Conservation (phyloP, 2,329 filamentous ascomycete species). For the Periconia sp. region DNA sequence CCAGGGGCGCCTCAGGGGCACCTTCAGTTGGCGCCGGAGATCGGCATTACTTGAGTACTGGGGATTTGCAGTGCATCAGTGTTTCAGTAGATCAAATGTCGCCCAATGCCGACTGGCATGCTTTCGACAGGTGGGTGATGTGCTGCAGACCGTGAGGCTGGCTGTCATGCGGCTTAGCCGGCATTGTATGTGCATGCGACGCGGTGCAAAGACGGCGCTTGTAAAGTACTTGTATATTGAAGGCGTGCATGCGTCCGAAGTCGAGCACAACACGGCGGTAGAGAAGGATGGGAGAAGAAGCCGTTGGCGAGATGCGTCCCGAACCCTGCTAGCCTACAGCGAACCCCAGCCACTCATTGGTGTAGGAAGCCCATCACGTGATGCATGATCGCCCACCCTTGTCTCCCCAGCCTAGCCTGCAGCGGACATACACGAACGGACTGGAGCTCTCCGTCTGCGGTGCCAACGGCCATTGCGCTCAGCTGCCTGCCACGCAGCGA, state of each 20-base stretch:
- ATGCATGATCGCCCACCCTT: not conserved
- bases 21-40: conserved; percentile 2
- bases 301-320: not conserved
- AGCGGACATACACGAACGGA: conserved; percentile 7
- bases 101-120: not conserved
- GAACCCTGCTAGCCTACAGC: not conserved
- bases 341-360: too few species aligned
- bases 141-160: not conserved
- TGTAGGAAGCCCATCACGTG: conserved; percentile 1
- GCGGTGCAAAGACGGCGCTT: conserved; percentile 1
- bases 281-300: too few species aligned
- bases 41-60: conserved; percentile 2
- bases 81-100: not conserved
- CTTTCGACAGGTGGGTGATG: too few species aligned
- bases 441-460: conserved; percentile 7
- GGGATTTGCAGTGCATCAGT: not conserved
- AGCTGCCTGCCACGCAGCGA: conserved; percentile 1
- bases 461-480: not conserved
- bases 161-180: not conserved
- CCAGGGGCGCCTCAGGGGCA: conserved; percentile 7
- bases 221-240: conserved; percentile 13
- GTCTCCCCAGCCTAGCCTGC: not conserved
- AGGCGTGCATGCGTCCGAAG: conserved; percentile 16
- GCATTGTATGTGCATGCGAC: not conserved
- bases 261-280: conserved; percentile 9